phyloP scores from a whole-genome alignment of 1,284 basidiomycete genomes.

The Marasmius sp. region DNA sequence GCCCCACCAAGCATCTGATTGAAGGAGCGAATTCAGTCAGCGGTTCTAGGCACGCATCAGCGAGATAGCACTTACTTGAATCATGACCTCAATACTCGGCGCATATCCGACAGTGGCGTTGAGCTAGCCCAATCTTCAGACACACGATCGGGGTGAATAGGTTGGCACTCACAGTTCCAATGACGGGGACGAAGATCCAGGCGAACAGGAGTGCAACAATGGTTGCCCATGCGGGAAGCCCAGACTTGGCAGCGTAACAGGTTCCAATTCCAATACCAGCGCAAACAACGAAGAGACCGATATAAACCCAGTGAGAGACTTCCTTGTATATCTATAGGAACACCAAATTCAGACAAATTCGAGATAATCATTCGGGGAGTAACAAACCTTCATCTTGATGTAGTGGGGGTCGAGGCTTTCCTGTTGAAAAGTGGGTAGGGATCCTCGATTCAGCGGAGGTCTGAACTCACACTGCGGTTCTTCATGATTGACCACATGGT shows the following conservation, averaged over 20 bases:
- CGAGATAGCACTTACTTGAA: slow-evolving; percentile 9
- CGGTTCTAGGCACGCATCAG: not conserved
- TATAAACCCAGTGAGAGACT: slow-evolving; percentile 49
- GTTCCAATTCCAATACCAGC: slow-evolving; percentile 33
- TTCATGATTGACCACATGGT: slow-evolving; percentile 30
- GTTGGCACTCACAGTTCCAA: slow-evolving; percentile 31
- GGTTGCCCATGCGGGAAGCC: slow-evolving; percentile 47
- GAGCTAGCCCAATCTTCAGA: slow-evolving; percentile 1
- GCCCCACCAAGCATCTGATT: slow-evolving; percentile 37
- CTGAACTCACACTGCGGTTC: slow-evolving; percentile 17
- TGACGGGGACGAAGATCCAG: slow-evolving; percentile 42
- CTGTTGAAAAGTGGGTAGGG: not conserved
- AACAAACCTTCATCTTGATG: slow-evolving; percentile 38
- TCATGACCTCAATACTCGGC: slow-evolving; percentile 19
- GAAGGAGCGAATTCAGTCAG: not conserved
- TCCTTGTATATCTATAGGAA: slow-evolving; percentile 38
- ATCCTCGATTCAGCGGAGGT: slow-evolving; percentile 16
- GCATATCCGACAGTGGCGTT: slow-evolving; percentile 21
- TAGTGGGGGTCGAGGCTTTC: slow-evolving; percentile 35
- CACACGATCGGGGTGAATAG: not conserved
- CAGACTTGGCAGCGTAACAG: slow-evolving; percentile 45
- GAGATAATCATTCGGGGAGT: not conserved
- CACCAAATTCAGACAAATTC: not conserved
- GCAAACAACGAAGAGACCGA: slow-evolving; percentile 30
- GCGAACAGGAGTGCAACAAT: slow-evolving; percentile 39